Evolutionary conservation across 352 stramenopile species (phyloP).

Genomic region (Blastocystis sp.): DNA sequence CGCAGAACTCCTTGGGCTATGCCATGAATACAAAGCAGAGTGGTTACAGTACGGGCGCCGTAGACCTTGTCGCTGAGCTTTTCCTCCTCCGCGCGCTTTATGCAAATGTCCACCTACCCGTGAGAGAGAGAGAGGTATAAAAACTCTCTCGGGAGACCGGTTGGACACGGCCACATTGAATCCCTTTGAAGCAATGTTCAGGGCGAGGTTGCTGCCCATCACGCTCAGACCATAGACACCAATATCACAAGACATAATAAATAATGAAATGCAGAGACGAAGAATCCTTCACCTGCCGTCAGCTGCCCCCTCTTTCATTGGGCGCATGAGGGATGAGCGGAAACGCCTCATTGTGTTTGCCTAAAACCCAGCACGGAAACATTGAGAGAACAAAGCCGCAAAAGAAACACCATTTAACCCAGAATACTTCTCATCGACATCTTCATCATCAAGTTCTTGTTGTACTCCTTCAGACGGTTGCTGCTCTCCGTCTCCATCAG

Average conservation of each 20-base stretch:
- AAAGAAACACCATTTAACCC: constrained; percentile 28
- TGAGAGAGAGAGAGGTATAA: not conserved
- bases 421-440: constrained; percentile 66
- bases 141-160: constrained; percentile 87
- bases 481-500: not conserved
- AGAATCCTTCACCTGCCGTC: not conserved
- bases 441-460: constrained; percentile 52
- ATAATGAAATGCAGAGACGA: constrained; percentile 30
- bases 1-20: constrained; percentile 77
- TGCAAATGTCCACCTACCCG: constrained; percentile 83
- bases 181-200: constrained; percentile 73
- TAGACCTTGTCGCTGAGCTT: constrained; percentile 84
- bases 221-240: constrained; percentile 86
- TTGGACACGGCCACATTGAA: constrained; percentile 95
- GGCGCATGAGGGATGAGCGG: no score
- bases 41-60: constrained; percentile 81
- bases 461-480: constrained; percentile 58
- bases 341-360: no score
- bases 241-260: constrained; percentile 72
- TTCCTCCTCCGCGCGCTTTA: constrained; percentile 88
- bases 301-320: not conserved
- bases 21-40: not conserved
- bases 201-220: constrained; percentile 97
- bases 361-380: no score
- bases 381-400: no score